phyloP scores from a whole-genome alignment of 1,284 basidiomycete genomes.

The Macrocystidia cucumis region DNA sequence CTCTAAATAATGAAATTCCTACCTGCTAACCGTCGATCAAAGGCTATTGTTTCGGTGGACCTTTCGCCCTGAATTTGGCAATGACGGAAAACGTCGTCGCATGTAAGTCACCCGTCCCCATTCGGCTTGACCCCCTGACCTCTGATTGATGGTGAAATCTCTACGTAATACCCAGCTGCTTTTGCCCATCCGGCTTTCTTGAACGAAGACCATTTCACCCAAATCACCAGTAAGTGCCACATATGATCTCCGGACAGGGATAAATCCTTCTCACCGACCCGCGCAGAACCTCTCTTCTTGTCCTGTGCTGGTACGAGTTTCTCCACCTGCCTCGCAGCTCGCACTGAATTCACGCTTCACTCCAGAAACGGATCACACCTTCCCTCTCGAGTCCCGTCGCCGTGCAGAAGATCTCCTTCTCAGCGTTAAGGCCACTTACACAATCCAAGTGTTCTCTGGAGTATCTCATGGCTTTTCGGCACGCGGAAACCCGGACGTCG shows the following conservation, averaged over 20 bases:
- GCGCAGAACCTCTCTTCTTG: slow-evolving; percentile 41
- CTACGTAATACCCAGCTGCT: slow-evolving; percentile 26
- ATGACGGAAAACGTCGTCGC: slow-evolving; percentile 36
- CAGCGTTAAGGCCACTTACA: slow-evolving; percentile 33
- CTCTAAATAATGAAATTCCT: slow-evolving; percentile 28
- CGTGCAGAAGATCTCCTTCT: slow-evolving; percentile 38
- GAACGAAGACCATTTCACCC: slow-evolving; percentile 36
- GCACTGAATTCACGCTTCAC: background rate
- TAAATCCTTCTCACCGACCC: background rate
- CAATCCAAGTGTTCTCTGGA: slow-evolving; percentile 41
- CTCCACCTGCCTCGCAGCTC: background rate
- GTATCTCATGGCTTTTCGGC: slow-evolving; percentile 38
- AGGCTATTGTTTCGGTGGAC: slow-evolving; percentile 56
- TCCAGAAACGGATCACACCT: slow-evolving; percentile 37
- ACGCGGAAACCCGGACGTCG: slow-evolving; percentile 28
- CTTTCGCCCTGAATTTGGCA: slow-evolving; percentile 37
- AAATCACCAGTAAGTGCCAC: slow-evolving; percentile 36
- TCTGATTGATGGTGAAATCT: background rate
- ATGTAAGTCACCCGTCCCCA: slow-evolving; percentile 28
- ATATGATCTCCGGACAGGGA: background rate
- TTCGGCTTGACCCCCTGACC: background rate
- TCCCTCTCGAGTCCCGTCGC: slow-evolving; percentile 31
- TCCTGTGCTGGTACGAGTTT: slow-evolving; percentile 44
- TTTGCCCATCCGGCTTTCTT: slow-evolving; percentile 50
- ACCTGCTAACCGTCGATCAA: background rate